Conservation (phyloP, 1,284 basidiomycete species). For the Trametes sp. region DNA sequence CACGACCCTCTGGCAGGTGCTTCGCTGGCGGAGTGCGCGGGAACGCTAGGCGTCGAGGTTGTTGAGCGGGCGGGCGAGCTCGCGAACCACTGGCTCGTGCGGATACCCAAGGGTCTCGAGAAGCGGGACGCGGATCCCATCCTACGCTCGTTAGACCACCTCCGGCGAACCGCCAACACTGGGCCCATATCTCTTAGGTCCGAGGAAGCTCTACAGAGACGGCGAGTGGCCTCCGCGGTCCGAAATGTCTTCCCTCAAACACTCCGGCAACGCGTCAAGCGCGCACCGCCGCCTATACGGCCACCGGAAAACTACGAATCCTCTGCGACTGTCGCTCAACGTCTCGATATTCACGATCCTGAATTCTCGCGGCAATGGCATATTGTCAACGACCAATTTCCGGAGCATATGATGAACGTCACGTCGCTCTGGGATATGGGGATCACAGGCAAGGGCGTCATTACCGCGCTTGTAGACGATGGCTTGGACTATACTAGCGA, state of each 20-base stretch:
- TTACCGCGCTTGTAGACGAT: conserved; percentile 94
- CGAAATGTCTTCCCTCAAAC: conserved; percentile 65
- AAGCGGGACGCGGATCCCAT: conserved; percentile 54
- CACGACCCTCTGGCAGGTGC: conserved; percentile 63
- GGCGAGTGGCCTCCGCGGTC: conserved; percentile 59
- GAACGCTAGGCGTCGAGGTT: conserved; percentile 80
- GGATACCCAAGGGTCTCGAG: conserved; percentile 54
- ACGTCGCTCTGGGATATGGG: conserved; percentile 88
- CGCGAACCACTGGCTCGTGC: conserved; percentile 85
- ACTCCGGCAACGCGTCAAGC: conserved; percentile 71
- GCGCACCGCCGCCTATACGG: conserved; percentile 67
- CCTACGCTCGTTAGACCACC: conserved; percentile 54
- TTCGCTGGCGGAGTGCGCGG: conserved; percentile 65
- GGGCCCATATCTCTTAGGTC: conserved; percentile 47
- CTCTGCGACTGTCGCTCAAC: conserved; percentile 60
- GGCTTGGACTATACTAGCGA: conserved; percentile 91
- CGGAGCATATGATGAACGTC: conserved; percentile 86
- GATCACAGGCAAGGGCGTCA: conserved; percentile 87
- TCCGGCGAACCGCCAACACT: conserved; percentile 49
- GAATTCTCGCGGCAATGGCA: conserved; percentile 94
- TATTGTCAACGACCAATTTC: conserved; percentile 79
- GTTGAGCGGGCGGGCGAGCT: conserved; percentile 92
- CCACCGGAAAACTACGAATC: conserved; percentile 41
- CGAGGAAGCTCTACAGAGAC: conserved; percentile 48
- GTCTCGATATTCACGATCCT: conserved; percentile 86